These are phyloP conservation scores for Corchorus capsularis DNA, from an alignment of 345 rosid species.

Conservation along the genomic window DNA sequence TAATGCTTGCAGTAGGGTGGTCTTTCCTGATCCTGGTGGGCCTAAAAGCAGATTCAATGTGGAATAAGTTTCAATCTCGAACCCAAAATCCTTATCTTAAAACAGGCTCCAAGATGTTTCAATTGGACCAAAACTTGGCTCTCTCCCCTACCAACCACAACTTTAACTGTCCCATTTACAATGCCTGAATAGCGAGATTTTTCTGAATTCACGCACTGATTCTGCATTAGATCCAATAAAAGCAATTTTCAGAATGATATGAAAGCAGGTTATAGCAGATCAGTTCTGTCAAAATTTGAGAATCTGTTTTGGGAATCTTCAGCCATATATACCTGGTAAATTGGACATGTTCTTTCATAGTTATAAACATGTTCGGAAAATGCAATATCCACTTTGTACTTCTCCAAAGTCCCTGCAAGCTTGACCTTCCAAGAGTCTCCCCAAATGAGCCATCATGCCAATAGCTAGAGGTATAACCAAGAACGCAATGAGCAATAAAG, in stretches of 20 bases:
- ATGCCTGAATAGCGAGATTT: slow-evolving; percentile 65
- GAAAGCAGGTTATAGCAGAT: not conserved
- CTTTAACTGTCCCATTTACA: slow-evolving; percentile 71
- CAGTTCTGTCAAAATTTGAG: not conserved
- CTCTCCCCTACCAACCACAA: slow-evolving; percentile 89
- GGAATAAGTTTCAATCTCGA: slow-evolving; percentile 36
- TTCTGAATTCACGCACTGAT: slow-evolving; percentile 56
- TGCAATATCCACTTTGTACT: slow-evolving; percentile 73
- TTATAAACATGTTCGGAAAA: slow-evolving; percentile 69
- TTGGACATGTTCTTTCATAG: slow-evolving; percentile 72
- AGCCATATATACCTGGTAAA: slow-evolving; percentile 55
- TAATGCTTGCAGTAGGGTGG: too few species aligned
- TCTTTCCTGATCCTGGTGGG: too few species aligned
- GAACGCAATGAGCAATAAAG: slow-evolving; percentile 66
- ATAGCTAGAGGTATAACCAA: slow-evolving; percentile 55
- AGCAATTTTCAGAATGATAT: not conserved
- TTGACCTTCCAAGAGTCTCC: slow-evolving; percentile 64
- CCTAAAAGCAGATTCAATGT: too few species aligned
- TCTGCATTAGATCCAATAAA: slow-evolving; percentile 41
- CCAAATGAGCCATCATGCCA: slow-evolving; percentile 54
- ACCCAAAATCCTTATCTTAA: slow-evolving; percentile 74
- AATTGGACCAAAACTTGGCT: slow-evolving; percentile 57
- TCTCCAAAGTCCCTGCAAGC: slow-evolving; percentile 72
- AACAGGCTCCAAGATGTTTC: slow-evolving; percentile 65
- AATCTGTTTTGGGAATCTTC: not conserved